Evolutionary conservation across 768 basidiomycete genomes (phyloP).

Genomic region (Leccinum broughii): DNA sequence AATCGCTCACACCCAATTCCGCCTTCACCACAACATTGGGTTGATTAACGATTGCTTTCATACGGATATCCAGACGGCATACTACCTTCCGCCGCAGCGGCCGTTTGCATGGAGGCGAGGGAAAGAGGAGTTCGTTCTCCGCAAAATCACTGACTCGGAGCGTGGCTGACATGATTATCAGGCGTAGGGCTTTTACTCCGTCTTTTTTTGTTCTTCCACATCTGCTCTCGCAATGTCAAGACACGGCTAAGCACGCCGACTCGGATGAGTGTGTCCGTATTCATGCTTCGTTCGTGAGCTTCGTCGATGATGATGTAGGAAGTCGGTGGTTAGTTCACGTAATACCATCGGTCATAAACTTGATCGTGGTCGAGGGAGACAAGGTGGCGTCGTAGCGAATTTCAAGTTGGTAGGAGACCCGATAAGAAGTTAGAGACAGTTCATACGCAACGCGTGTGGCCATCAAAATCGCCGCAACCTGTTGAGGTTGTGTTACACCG

Average conservation of each 20-base stretch:
- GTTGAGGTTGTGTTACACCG: conserved; percentile 94
- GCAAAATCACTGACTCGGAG: conserved; percentile 92
- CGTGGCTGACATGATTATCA: conserved; percentile 99
- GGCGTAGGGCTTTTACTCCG: conserved; percentile 78
- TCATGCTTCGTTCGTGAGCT: conserved; percentile 97
- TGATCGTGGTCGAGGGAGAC: conserved; percentile 87
- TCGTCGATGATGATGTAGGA: conserved; percentile 96
- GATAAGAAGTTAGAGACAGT: conserved; percentile 73
- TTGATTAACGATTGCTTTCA: conserved; percentile 1
- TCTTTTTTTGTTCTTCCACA: conserved; percentile 81
- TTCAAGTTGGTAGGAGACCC: conserved; percentile 78
- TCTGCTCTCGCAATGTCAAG: conserved; percentile 80
- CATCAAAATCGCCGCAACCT: conserved; percentile 97
- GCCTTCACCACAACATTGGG: conserved; percentile 68
- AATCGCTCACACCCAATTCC: conserved; percentile 56
- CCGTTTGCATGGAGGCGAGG: conserved; percentile 54
- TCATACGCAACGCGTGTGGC: conserved; percentile 92
- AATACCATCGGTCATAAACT: conserved; percentile 99
- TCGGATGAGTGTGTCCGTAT: conserved; percentile 84
- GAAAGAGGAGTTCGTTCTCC: conserved; percentile 79
- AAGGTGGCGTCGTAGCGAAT: conserved; percentile 97
- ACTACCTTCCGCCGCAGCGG: conserved; percentile 23
- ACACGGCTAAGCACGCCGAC: conserved; percentile 95
- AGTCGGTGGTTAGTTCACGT: conserved; percentile 89
- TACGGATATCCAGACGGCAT: neutral